Evolutionary conservation across 2,329 filamentous ascomycete species (phyloP).

Genomic region (Calonectria pseudoturangicola): DNA sequence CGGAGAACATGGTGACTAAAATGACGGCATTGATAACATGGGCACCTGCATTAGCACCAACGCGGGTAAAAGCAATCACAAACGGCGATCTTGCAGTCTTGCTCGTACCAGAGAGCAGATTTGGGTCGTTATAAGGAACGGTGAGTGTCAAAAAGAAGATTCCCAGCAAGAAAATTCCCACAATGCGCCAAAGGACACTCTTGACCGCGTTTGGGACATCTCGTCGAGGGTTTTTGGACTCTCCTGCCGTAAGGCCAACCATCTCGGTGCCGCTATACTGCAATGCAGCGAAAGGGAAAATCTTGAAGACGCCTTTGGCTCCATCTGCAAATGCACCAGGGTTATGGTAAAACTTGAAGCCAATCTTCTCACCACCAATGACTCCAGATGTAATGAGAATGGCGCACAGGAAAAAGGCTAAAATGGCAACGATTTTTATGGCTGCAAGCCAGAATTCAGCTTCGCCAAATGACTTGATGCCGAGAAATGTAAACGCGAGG

Average conservation of each 20-base stretch:
- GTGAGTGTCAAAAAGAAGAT: conserved; percentile 72
- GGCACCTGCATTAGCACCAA: conserved; percentile 23
- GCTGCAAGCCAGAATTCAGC: conserved; percentile 39
- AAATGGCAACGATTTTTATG: conserved; percentile 37
- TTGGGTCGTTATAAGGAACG: conserved; percentile 70
- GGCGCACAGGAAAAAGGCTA: conserved; percentile 39
- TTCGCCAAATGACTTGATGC: conserved; percentile 34
- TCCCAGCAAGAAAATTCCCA: conserved; percentile 66
- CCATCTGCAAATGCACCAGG: conserved; percentile 25
- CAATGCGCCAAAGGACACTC: conserved; percentile 52
- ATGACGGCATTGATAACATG: conserved; percentile 72
- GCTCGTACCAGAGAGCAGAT: conserved; percentile 67
- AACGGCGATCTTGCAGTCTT: conserved; percentile 70
- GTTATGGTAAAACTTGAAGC: conserved; percentile 41
- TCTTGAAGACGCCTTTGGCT: conserved; percentile 25
- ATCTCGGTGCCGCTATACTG: conserved; percentile 33
- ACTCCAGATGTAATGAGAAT: conserved; percentile 48
- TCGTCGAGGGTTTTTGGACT: conserved; percentile 66
- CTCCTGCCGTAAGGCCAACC: conserved; percentile 51
- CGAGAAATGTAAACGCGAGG: conserved; percentile 30
- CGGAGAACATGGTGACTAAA: conserved; percentile 70
- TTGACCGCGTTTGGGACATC: conserved; percentile 55
- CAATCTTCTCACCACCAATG: conserved; percentile 49
- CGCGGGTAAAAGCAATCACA: conserved; percentile 66
- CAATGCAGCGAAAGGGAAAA: conserved; percentile 30